Base-by-base conservation (phyloP, 257 asterid species). In the Solanum bulbocastanum region DNA sequence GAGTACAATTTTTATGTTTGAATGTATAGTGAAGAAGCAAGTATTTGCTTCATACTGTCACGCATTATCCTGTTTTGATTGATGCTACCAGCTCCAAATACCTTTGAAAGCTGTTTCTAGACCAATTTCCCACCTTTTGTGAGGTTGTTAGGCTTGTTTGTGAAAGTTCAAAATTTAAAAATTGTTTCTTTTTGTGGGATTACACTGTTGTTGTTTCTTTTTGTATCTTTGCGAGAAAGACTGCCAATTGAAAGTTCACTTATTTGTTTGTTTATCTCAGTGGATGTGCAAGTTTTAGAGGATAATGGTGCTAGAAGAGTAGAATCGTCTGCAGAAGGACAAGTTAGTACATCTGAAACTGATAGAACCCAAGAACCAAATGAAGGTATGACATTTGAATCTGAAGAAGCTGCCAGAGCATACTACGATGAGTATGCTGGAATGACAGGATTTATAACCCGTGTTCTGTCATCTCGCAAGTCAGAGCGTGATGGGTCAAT, bases 401-500 rank as follows among this genome's bases (percentile, higher is more conserved):
- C 96, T 46, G 95, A 94, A 91, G 93, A 91, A 90, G 94, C 95
- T 88, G 98, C 94, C 66, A 92, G 95, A 88, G 90, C 91, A 46
- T 91, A 88, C 89, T 95, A 94, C 81, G 93, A 92, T 46, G 94
- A 92, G 74, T 94, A 94, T 91, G 97, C 95, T 81, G 90, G 90
- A 13, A 89, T 92, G 37, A 86, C 73, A 39, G 97, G 98, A 30
- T 95, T 94, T 85, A 75, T 88, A 82, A 91, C 96, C 83, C 94
- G 91, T 75, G 90, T 92, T 83, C 86, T 93, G 74, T 93, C 96
- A 5, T 93, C 96, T 66, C 94, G 97, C 89, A 94, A 93, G 88
- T 94, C 98, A 83, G 96, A 94, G 87, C 92, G 94, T 40, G 98
- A 93, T 90, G 95, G 96, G 37, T 92, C 94, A 40, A 86, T 93